phyloP scores from a whole-genome alignment of 2,329 filamentous ascomycete genomes.

The Corinectria fuckeliana region DNA sequence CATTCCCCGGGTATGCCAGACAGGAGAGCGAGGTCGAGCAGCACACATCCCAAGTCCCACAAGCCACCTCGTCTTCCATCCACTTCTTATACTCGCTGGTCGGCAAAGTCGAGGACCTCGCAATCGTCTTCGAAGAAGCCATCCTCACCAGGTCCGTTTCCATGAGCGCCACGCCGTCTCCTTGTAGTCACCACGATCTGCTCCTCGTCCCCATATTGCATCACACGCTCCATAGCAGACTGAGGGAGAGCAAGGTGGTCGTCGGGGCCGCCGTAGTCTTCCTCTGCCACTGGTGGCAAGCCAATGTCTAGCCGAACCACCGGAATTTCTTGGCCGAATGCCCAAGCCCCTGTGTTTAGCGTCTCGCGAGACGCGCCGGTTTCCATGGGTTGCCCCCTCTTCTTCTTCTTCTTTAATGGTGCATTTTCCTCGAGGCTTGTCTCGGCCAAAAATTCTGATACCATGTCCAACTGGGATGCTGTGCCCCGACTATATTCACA shows the following conservation, averaged over 20 bases:
- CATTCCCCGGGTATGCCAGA: slow-evolving; percentile 21
- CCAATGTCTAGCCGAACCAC: slow-evolving; percentile 61
- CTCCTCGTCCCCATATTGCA: slow-evolving; percentile 69
- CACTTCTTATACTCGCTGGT: slow-evolving; percentile 63
- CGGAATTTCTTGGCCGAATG: slow-evolving; percentile 64
- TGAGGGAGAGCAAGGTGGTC: slow-evolving; percentile 66
- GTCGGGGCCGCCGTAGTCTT: slow-evolving; percentile 59
- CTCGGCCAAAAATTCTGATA: slow-evolving; percentile 50
- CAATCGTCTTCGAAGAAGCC: slow-evolving; percentile 94
- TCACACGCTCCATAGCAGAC: slow-evolving; percentile 69
- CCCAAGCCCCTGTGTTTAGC: slow-evolving; percentile 52
- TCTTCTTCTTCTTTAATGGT: slow-evolving; percentile 47
- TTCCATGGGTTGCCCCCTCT: slow-evolving; percentile 38
- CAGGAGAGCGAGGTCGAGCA: slow-evolving; percentile 33
- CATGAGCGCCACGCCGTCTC: slow-evolving; percentile 63
- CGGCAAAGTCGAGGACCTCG: slow-evolving; percentile 88
- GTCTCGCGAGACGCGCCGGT: slow-evolving; percentile 22
- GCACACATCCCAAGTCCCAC: slow-evolving; percentile 19
- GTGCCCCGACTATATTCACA: slow-evolving; percentile 63
- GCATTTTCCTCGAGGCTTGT: slow-evolving; percentile 49
- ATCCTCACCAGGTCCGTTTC: slow-evolving; percentile 64
- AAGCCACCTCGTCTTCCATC: slow-evolving; percentile 9
- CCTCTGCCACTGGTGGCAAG: slow-evolving; percentile 53
- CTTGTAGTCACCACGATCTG: slow-evolving; percentile 85
- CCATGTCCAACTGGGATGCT: slow-evolving; percentile 44